Evolutionary conservation across 768 basidiomycete species (phyloP), one percentile per base, ranked within the genome.

Genomic region (Lepiota venenata): DNA sequence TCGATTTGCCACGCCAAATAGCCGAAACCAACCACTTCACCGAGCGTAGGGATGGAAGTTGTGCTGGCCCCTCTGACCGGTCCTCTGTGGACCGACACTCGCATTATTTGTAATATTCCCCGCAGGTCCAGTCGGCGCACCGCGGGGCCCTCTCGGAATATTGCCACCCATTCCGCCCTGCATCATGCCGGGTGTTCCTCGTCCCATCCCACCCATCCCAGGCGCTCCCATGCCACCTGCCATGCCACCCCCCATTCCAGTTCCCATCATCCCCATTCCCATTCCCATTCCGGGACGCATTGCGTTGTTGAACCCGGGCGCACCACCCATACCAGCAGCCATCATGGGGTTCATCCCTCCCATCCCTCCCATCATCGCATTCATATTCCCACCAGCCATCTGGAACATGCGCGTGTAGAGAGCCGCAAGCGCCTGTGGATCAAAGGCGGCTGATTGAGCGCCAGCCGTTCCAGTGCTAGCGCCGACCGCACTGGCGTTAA

Each of bases 341-440:
- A 68, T 66, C 66, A 68, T 68, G 4, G 66, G 64, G 55, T 68
- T 68, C 70, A 74, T 73, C 3, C 68, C 71, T 59, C 74, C 76
- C 63, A 74, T 75, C 11, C 74, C 77, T 75, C 80, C 79, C 82
- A 85, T 84, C 66, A 76, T 80, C 3, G 79, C 78, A 63, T 79
- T 76, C 47, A 66, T 69, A 2, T 77, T 79, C 0, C 75, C 83
- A 36, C 82, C 81, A 45, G 89, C 81, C 74, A 91, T 88, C 65
- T 87, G 85, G 78, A 92, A 88, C 96, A 98, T 98, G 58, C 93
- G 88, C 36, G 94, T 92, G 71, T 97, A 98, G 56, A 98, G 84
- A 53, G 88, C 83, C 0, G 93, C 93, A 66, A 98, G 85, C 1
- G 91, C 91, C 59, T 93, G 89, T 0, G 95, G 92, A 66, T 98